phyloP scores from a whole-genome alignment of 73 alveolate species.

The Paramecium tetraurelia region DNA sequence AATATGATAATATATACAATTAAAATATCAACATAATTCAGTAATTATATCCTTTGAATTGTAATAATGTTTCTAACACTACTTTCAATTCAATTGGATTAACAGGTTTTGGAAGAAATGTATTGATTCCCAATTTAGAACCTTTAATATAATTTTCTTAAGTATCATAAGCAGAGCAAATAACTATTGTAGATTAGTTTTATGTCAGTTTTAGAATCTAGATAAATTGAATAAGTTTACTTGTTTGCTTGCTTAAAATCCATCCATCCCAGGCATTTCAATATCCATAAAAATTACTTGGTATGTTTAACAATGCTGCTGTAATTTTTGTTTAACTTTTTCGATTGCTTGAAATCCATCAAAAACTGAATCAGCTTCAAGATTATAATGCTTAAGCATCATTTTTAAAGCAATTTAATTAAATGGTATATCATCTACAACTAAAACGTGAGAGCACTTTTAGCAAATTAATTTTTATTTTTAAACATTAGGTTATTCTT shows the following conservation, averaged over 20 bases:
- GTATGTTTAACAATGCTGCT: not conserved
- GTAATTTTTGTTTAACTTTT: not conserved
- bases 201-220: not conserved
- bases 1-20: not conserved
- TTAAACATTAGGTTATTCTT: not conserved
- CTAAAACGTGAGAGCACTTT: not conserved
- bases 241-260: constrained; percentile 17
- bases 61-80: not conserved
- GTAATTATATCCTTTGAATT: not conserved
- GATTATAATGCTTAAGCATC: not conserved
- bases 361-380: not conserved
- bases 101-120: not conserved
- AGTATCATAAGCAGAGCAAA: not conserved
- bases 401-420: not conserved
- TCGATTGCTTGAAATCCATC: constrained; percentile 33
- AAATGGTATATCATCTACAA: constrained; percentile 46
- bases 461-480: not conserved
- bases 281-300: constrained; percentile 12
- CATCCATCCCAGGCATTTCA: constrained; percentile 47
- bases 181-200: not conserved
- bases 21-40: not conserved
- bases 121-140: not conserved
- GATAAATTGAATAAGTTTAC: not conserved
- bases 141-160: not conserved
- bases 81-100: not conserved